Base-by-base conservation (phyloP, 495 filamentous ascomycete genomes). In the Oidiodendron maius region DNA sequence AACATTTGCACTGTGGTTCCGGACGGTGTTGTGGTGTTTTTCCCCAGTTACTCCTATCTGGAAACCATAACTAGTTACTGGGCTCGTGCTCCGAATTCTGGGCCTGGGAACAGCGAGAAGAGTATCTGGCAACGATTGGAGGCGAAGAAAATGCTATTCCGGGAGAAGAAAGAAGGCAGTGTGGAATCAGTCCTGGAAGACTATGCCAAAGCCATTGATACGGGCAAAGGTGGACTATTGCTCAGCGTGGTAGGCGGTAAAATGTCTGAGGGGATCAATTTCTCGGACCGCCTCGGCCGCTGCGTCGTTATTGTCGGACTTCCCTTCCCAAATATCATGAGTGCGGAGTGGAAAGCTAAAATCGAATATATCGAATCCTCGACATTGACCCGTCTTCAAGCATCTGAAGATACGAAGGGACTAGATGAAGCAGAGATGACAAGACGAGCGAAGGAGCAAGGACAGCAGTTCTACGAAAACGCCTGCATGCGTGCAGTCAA, bases 231-330 rank as follows among this genome's bases (percentile, higher is more conserved):
- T 5, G 90, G 84, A 0, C 71, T 96, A 9, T 74, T 98, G 2
- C 76, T 98, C n/a, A 86, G 86, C 30, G 89, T 98, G n/a, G 83
- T 98, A 3, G 91, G 93, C 32, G 93, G 93, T 24, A 93, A 90
- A 53, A 78, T 98, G 66, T 91, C 86, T 44, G 93, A 98, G 67
- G 93, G 93, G 46, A 97, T 98, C 70, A 98, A 98, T 65, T 98
- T 98, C 72, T 90, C 89, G 12, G 93, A 98, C 62, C 74, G 76
- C 12, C 80, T 98, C 10, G 93, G 93, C 3, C 81, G 93, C 32
- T 90, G 86, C 39, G 88, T 98, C 30, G 62, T 95, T 5, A 84
- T 97, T 38, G 78, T 97, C 36, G 93, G 93, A 2, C 71, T 97
- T 0, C 93, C 93, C 1, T 98, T 93, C 61, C 91, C 93, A 3